Conservation (phyloP, 2,329 filamentous ascomycete genomes). For the Dichotomopilus funicola region DNA sequence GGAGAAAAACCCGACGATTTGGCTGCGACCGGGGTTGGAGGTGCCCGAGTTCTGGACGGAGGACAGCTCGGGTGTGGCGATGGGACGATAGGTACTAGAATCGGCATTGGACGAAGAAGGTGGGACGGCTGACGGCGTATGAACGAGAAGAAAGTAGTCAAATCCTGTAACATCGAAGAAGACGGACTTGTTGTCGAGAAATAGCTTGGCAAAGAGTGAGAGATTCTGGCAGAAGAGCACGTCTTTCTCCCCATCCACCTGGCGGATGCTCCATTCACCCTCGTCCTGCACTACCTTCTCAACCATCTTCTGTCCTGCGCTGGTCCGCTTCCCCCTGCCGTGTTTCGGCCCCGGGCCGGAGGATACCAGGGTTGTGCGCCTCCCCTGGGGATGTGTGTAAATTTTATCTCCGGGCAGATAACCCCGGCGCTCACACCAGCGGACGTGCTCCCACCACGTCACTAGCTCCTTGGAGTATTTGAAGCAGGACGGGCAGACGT, state of each 20-base stretch:
- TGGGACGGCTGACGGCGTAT: constrained; percentile 46
- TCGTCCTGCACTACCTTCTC: constrained; percentile 48
- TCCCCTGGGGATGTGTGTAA: constrained; percentile 56
- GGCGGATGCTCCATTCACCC: constrained; percentile 79
- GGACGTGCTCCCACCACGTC: constrained; percentile 52
- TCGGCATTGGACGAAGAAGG: background rate
- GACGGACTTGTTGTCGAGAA: constrained; percentile 95
- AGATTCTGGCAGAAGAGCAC: constrained; percentile 91
- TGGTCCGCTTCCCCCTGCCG: constrained; percentile 34
- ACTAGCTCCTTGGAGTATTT: constrained; percentile 69
- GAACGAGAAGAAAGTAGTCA: constrained; percentile 86
- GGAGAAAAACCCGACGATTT: constrained; percentile 92
- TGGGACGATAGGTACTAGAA: background rate
- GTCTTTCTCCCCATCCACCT: constrained; percentile 83
- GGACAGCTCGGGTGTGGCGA: background rate
- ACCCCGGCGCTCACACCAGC: constrained; percentile 46
- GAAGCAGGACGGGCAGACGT: constrained; percentile 90
- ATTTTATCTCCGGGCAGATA: constrained; percentile 62
- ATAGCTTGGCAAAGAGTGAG: constrained; percentile 92
- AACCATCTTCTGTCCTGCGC: constrained; percentile 29
- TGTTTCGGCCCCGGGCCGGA: constrained; percentile 25
- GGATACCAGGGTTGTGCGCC: constrained; percentile 34
- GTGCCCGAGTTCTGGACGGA: background rate
- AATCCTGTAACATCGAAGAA: constrained; percentile 96
- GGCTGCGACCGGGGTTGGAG: constrained; percentile 27